Percentiles rank a stretch among this genome's conserved stretches.
These are phyloP conservation scores for Trichoderma sp. DNA, from an alignment of 2,329 filamentous ascomycete species.

Conservation along the genomic window DNA sequence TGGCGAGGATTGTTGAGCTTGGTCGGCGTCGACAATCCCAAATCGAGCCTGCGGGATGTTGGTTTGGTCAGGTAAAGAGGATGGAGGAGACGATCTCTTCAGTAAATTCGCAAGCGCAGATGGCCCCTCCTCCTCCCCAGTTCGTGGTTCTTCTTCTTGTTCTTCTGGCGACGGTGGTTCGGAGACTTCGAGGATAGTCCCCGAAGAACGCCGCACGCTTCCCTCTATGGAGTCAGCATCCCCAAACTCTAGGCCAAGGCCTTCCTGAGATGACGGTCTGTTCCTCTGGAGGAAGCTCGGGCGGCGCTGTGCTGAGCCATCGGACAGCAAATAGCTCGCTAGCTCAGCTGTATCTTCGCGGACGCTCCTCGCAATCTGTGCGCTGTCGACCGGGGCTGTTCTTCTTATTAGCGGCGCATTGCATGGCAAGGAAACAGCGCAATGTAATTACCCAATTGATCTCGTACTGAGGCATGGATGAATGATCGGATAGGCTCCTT, in stretches of 20 bases:
- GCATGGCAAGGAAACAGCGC: not conserved
- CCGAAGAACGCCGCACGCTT: slow-evolving; percentile 40
- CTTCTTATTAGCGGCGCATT: slow-evolving; percentile 23
- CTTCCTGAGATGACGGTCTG: slow-evolving; percentile 39
- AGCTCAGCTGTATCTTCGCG: slow-evolving; percentile 87
- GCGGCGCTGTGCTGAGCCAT: slow-evolving; percentile 53
- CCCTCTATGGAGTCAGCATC: slow-evolving; percentile 35
- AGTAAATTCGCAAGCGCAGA: slow-evolving; percentile 57
- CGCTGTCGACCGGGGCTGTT: slow-evolving; percentile 64
- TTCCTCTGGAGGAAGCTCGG: slow-evolving; percentile 52
- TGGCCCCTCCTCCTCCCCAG: slow-evolving; percentile 36
- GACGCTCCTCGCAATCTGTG: slow-evolving; percentile 76
- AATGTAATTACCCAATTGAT: slow-evolving; percentile 56
- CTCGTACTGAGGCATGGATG: slow-evolving; percentile 67
- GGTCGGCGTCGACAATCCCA: not conserved
- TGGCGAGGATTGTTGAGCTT: slow-evolving; percentile 4
- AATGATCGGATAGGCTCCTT: slow-evolving; percentile 73
- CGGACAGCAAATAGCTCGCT: slow-evolving; percentile 77
- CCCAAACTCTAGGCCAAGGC: slow-evolving; percentile 34
- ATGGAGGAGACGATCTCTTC: slow-evolving; percentile 54
- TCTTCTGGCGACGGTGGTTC: slow-evolving; percentile 47
- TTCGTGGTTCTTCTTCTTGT: slow-evolving; percentile 26
- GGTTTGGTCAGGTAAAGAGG: slow-evolving; percentile 37
- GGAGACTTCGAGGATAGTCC: slow-evolving; percentile 64
- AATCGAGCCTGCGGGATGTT: slow-evolving; percentile 25